phyloP scores from a whole-genome alignment of 2,329 filamentous ascomycete genomes.

The Trichoderma cornu-damae region DNA sequence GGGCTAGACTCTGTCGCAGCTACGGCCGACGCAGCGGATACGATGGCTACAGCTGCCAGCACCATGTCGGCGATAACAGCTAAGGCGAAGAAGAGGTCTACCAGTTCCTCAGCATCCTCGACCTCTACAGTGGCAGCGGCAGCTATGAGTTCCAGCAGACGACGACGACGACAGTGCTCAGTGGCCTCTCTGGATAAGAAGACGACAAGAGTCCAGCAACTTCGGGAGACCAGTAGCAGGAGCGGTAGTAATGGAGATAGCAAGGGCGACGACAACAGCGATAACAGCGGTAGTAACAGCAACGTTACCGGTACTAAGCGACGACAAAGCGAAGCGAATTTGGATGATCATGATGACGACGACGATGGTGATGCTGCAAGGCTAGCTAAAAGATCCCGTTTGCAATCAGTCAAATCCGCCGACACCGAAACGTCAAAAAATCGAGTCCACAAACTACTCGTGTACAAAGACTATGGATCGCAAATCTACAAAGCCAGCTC shows the following conservation, averaged over 20 bases:
- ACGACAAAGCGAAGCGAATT: conserved; percentile 26
- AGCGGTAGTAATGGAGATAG: conserved; percentile 18
- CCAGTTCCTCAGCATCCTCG: too few species aligned
- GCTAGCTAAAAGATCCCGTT: not conserved
- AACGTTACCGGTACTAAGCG: conserved; percentile 25
- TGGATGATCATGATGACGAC: too few species aligned
- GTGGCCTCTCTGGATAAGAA: not conserved
- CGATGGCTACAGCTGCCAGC: not conserved
- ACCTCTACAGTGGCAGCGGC: too few species aligned
- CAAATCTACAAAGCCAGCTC: not conserved
- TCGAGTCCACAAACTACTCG: too few species aligned
- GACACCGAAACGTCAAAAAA: not conserved
- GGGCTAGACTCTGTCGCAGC: not conserved
- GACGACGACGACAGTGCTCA: not conserved
- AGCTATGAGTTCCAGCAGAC: not conserved
- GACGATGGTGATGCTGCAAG: too few species aligned
- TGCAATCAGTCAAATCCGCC: not conserved
- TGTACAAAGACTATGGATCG: not conserved
- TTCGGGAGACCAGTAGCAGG: conserved; percentile 20
- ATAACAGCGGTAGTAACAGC: too few species aligned
- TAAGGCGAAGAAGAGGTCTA: too few species aligned
- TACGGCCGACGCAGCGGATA: too few species aligned
- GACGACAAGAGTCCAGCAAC: not conserved
- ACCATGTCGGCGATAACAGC: too few species aligned
- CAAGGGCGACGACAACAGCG: too few species aligned